Evolutionary conservation across 2,329 filamentous ascomycete species (phyloP), one percentile per base, ranked within the genome.

Genomic region (Stachybotrys elegans): DNA sequence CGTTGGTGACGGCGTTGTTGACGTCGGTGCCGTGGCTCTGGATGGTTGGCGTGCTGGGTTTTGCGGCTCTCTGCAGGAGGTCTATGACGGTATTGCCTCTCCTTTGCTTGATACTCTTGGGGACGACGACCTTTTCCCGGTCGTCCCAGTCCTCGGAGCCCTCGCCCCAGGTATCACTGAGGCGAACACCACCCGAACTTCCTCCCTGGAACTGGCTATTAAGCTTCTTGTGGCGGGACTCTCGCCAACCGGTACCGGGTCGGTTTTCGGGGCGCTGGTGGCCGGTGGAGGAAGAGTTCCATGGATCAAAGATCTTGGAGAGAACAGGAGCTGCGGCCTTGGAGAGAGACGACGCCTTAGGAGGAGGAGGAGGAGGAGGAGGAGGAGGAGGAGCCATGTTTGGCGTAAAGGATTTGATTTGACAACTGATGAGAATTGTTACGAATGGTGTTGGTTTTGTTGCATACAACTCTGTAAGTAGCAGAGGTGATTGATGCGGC

Each of bases 211-310:
- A 88, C 61, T 94, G 89, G 56, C 73, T 72, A 38, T 75, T 72
- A 31, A 95, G 72, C 66, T 92, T 93, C 43, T 72, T 64, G 36
- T 73, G 78, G 34, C 88, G 79, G 13, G 81, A 84, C 41, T 81
- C 73, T 20, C 87, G 81, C 88, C 89, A 94, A 58, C 79, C 51
- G 20, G 77, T 76, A 2, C 79, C 77, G 2, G 84, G 73, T 4
- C 70, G 67, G 47, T 80, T 83, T 47, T 92, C 86, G 34, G 86
- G 80, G 32, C 81, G 76, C 65, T 95, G 90, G 61, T 95, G 88
- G 37, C 88, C 88, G 1, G 84, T 83, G 6, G 84, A 81, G 12
- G 81, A 79, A 13, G 82, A 83, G 65, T 89, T 89, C 81, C 82
- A 87, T 5, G 80, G 73, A 61, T 86, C 83, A 55, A 84, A 86